phyloP scores from a whole-genome alignment of 176 grass and related monocot species.

The maize (Zea mays) region Zm-B73-REFERENCE-NAM-5.0 NC_050098.1:227181001-227181500 shows the following conservation, averaged over 20 bases:
- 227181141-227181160: slow-evolving; percentile 61
- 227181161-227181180: slow-evolving; percentile 75
- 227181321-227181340: slow-evolving; percentile 75
- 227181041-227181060: slow-evolving; percentile 96
- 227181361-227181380: slow-evolving; percentile 45
- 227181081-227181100: slow-evolving; percentile 50
- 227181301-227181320: slow-evolving; percentile 66
- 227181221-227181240: neutral
- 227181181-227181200: slow-evolving; percentile 71
- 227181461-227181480: slow-evolving; percentile 3
- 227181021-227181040: slow-evolving; percentile 55
- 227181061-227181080: slow-evolving; percentile 66
- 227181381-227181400: slow-evolving; percentile 21
- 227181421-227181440: slow-evolving; percentile 28
- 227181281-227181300: slow-evolving; percentile 21
- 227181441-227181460: slow-evolving; percentile 17
- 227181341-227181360: slow-evolving; percentile 89
- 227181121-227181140: slow-evolving; percentile 38
- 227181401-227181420: slow-evolving; percentile 5
- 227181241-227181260: slow-evolving; percentile 15
- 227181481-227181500: slow-evolving; percentile 4
- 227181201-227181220: slow-evolving; percentile 25
- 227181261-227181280: neutral
- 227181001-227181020: slow-evolving; percentile 3
- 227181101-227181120: slow-evolving; percentile 33